Conservation (phyloP, 1,284 basidiomycete species). For the Puccinia triticina region DNA sequence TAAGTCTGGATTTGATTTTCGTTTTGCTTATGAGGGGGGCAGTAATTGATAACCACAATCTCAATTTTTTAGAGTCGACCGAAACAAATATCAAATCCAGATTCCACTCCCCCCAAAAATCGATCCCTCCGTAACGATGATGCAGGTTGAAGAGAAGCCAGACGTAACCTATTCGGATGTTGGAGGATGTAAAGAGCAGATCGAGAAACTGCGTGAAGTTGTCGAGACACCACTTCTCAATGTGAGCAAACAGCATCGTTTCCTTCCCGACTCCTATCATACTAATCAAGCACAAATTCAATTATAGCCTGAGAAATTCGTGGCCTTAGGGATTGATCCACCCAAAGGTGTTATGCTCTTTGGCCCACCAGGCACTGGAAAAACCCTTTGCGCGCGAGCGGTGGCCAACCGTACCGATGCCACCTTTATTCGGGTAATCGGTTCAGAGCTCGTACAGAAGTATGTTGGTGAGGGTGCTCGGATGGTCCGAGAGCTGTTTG, state of each 20-base stretch:
- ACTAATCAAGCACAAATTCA: not conserved
- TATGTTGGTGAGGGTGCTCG: conserved; percentile 98
- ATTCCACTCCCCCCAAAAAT: conserved; percentile 99
- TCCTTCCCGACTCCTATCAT: not conserved
- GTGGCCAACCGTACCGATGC: conserved; percentile 99
- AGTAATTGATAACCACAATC: not conserved
- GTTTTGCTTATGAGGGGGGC: not conserved
- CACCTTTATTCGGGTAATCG: conserved; percentile 98
- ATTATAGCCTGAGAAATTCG: conserved; percentile 93
- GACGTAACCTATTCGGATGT: conserved; percentile 98
- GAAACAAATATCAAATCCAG: conserved; percentile 90
- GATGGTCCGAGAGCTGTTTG: conserved; percentile 98
- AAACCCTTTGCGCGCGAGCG: conserved; percentile 96
- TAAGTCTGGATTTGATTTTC: conserved; percentile 62
- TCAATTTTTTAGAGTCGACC: conserved; percentile 34
- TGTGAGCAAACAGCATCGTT: conserved; percentile 64
- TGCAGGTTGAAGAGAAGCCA: conserved; percentile 99
- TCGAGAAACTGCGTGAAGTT: conserved; percentile 97
- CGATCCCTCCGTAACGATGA: conserved; percentile 99
- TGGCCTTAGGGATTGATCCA: conserved; percentile 96
- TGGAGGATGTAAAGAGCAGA: conserved; percentile 99
- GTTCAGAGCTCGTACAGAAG: conserved; percentile 97
- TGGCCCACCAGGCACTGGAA: conserved; percentile 94
- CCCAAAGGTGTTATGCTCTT: conserved; percentile 97
- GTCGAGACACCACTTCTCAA: conserved; percentile 96